phyloP scores from a whole-genome alignment of 1,139 yeast species.

The Lodderomyces beijingensis region DNA sequence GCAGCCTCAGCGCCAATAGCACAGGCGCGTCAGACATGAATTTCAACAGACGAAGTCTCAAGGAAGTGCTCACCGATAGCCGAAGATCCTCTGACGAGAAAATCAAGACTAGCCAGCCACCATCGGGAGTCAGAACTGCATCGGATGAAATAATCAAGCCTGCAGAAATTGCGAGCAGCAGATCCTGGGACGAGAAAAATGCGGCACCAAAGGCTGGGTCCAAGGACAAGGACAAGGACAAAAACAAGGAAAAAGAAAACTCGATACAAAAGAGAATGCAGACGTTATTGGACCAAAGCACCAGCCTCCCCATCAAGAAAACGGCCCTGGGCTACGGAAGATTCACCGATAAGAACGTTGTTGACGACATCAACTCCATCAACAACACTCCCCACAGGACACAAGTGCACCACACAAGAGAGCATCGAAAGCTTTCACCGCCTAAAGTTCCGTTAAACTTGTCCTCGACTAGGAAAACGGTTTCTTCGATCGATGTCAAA shows the following conservation, averaged over 20 bases:
- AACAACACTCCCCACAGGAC: constrained; percentile 16
- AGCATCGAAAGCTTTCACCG: constrained; percentile 17
- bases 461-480: constrained; percentile 14
- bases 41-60: constrained; percentile 33
- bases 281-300: constrained; percentile 45
- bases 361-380: constrained; percentile 39
- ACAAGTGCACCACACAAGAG: constrained; percentile 2
- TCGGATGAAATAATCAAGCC: constrained; percentile 21
- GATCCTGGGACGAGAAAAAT: constrained; percentile 36
- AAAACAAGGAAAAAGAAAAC: constrained; percentile 6
- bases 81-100: constrained; percentile 14
- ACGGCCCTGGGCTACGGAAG: constrained; percentile 78
- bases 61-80: constrained; percentile 39
- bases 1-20: constrained; percentile 27
- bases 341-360: constrained; percentile 44
- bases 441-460: constrained; percentile 32
- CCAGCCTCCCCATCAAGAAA: constrained; percentile 45
- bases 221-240: constrained; percentile 10
- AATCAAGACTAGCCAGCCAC: no score
- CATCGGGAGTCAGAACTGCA: constrained; percentile 31
- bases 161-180: constrained; percentile 23
- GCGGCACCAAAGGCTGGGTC: constrained; percentile 35
- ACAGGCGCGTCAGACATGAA: constrained; percentile 20
- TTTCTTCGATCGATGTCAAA: neutral
- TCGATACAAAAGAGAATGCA: constrained; percentile 70